Conservation (phyloP, 306 rosid genomes). For the Trichosanthes cucumerina region DNA sequence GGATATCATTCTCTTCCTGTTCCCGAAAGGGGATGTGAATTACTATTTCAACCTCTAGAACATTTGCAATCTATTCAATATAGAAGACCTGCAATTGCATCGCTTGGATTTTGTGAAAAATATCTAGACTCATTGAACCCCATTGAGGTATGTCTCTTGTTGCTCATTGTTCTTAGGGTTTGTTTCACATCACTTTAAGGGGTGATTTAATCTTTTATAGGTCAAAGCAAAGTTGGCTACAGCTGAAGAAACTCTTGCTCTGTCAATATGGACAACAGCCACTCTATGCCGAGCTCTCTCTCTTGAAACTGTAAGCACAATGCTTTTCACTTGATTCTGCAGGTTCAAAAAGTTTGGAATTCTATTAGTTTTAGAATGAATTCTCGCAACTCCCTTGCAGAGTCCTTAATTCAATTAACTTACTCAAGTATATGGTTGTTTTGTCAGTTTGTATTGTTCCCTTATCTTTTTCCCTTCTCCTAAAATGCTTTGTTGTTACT, state of each 20-base stretch:
- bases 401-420: not conserved
- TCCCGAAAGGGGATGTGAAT: conserved; percentile 56
- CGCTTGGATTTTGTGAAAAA: conserved; percentile 48
- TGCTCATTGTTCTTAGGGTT: conserved; percentile 5
- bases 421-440: not conserved
- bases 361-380: not conserved
- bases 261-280: conserved; percentile 86
- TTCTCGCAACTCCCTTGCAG: not conserved
- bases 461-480: not conserved
- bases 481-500: not conserved
- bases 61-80: conserved; percentile 79
- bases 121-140: conserved; percentile 28
- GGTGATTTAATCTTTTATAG: conserved; percentile 17
- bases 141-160: conserved; percentile 42
- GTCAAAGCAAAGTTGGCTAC: conserved; percentile 50
- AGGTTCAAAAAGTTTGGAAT: not conserved
- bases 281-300: conserved; percentile 81
- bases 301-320: conserved; percentile 63
- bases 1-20: conserved; percentile 64
- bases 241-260: conserved; percentile 78
- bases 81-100: conserved; percentile 46
- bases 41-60: conserved; percentile 78
- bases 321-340: conserved; percentile 10
- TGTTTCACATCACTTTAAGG: not conserved
- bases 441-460: not conserved